Conservation (phyloP, 805 yeast species). For the Ogataea paradorogensis region DNA sequence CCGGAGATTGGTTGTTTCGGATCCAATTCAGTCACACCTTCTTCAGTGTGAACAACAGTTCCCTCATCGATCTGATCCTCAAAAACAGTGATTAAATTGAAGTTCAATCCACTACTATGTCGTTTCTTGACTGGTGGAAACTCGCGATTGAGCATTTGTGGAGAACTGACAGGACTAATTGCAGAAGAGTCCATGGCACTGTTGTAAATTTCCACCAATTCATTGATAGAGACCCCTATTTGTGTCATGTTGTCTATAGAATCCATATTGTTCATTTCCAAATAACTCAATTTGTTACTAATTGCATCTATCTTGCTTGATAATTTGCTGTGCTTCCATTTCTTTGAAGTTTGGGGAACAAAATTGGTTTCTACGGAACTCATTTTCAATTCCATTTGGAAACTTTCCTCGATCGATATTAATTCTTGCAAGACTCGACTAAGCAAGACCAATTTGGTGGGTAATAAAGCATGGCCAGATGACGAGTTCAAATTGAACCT, state of each 20-base stretch:
- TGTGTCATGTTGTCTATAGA: slow-evolving; percentile 12
- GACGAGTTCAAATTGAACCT: slow-evolving; percentile 17
- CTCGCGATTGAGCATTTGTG: slow-evolving; percentile 9
- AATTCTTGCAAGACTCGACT: slow-evolving; percentile 17
- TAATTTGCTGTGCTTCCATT: slow-evolving; percentile 19
- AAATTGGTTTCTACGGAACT: background rate
- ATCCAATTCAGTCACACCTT: slow-evolving; percentile 14
- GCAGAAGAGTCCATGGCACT: slow-evolving; percentile 2
- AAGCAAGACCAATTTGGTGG: slow-evolving; percentile 16
- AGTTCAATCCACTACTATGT: slow-evolving; percentile 30
- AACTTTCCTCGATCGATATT: slow-evolving; percentile 8
- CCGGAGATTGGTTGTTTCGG: slow-evolving; percentile 10
- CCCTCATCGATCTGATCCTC: slow-evolving; percentile 13
- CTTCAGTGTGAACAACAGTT: slow-evolving; percentile 15
- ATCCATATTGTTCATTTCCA: slow-evolving; percentile 21
- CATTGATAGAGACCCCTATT: slow-evolving; percentile 13
- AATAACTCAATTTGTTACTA: slow-evolving; percentile 18
- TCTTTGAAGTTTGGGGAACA: slow-evolving; percentile 3
- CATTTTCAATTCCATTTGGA: slow-evolving; percentile 18
- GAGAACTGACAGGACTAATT: slow-evolving; percentile 7
- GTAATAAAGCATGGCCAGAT: slow-evolving; percentile 1
- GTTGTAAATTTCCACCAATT: slow-evolving; percentile 17
- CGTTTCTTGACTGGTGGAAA: slow-evolving; percentile 17
- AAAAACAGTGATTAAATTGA: slow-evolving; percentile 26
- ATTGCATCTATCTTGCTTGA: slow-evolving; percentile 18